Conservation (phyloP, 768 basidiomycete species). For the Leccinum longicurvipes region DNA sequence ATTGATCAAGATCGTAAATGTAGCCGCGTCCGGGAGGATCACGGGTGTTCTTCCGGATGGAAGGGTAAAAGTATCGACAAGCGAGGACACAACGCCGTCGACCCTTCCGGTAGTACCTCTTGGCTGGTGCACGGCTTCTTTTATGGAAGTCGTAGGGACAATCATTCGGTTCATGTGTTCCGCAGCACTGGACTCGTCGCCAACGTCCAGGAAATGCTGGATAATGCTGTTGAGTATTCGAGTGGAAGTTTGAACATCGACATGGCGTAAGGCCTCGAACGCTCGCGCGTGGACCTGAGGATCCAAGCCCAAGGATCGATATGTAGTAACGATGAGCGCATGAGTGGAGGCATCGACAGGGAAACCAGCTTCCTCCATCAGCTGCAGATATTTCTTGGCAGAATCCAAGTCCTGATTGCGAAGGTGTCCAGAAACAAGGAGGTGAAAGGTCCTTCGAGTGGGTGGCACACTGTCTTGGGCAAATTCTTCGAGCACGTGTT, state of each 20-base stretch:
- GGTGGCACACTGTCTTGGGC: slow-evolving; percentile 42
- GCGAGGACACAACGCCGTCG: slow-evolving; percentile 26
- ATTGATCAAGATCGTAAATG: slow-evolving; percentile 63
- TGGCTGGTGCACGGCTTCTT: slow-evolving; percentile 17
- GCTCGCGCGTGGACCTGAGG: slow-evolving; percentile 49
- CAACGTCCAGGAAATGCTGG: slow-evolving; percentile 53
- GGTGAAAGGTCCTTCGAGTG: slow-evolving; percentile 62
- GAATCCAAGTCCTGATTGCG: slow-evolving; percentile 61
- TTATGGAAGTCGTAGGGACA: slow-evolving; percentile 28
- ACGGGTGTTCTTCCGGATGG: slow-evolving; percentile 4
- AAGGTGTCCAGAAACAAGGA: slow-evolving; percentile 63
- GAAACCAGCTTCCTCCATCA: slow-evolving; percentile 58
- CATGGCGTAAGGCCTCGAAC: slow-evolving; percentile 42
- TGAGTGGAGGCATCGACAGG: slow-evolving; percentile 56
- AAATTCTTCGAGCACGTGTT: slow-evolving; percentile 51
- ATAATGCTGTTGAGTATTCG: slow-evolving; percentile 68
- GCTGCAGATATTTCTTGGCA: slow-evolving; percentile 49
- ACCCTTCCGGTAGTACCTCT: slow-evolving; percentile 28
- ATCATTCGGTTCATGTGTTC: slow-evolving; percentile 55
- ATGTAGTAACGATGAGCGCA: slow-evolving; percentile 52
- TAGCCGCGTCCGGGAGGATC: slow-evolving; percentile 50
- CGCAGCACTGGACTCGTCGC: slow-evolving; percentile 46
- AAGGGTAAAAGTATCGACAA: neutral
- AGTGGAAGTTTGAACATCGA: slow-evolving; percentile 43
- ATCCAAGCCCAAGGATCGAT: slow-evolving; percentile 60